phyloP scores from a whole-genome alignment of 179 eudicot genomes.

The Gypsophila paniculata region DNA sequence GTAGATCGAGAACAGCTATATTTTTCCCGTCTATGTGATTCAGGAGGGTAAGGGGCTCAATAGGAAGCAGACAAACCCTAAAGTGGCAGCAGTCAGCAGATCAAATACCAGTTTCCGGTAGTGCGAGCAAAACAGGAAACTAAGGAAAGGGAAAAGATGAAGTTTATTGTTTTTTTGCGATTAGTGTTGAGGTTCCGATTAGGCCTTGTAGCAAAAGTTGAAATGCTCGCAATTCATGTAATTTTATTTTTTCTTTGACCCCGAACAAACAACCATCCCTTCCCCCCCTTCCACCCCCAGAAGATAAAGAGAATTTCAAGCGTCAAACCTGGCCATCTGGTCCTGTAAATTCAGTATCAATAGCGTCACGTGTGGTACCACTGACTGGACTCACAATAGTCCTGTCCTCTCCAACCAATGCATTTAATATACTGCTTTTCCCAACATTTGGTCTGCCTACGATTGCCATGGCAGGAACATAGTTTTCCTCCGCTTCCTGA shows the following conservation, averaged over 20 bases:
- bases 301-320: not conserved
- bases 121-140: not conserved
- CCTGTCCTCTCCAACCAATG: constrained; percentile 95
- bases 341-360: constrained; percentile 82
- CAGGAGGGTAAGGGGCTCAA: not conserved
- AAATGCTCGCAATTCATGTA: not conserved
- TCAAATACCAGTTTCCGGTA: constrained; percentile 42
- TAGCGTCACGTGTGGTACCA: constrained; percentile 99
- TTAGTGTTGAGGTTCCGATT: constrained; percentile 11
- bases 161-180: constrained; percentile 1
- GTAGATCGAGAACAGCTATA: not conserved
- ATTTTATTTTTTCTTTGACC: not conserved
- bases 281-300: not conserved
- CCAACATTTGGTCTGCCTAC: constrained; percentile 99
- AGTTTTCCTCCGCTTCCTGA: constrained; percentile 54
- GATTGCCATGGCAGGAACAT: constrained; percentile 77
- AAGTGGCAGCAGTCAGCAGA: constrained; percentile 4
- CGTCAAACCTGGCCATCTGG: constrained; percentile 87
- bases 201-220: not conserved
- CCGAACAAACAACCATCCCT: not conserved
- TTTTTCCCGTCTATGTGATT: not conserved
- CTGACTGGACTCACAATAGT: constrained; percentile 96
- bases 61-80: not conserved
- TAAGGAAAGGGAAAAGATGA: not conserved
- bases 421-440: constrained; percentile 93